phyloP scores from a whole-genome alignment of 1,284 basidiomycete species.

The Irpex sp. region DNA sequence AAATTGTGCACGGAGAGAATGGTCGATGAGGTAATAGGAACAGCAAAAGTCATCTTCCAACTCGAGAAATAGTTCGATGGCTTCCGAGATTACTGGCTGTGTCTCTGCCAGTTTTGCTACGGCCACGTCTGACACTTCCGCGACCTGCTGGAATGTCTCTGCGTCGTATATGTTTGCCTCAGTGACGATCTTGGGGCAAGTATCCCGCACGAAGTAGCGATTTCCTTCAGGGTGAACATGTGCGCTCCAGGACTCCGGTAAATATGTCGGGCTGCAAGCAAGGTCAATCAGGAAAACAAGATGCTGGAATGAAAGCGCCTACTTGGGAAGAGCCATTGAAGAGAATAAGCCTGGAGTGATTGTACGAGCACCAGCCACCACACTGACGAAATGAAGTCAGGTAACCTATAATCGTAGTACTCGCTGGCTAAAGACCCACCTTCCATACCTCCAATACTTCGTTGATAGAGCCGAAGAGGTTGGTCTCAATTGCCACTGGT shows the following conservation, averaged over 20 bases:
- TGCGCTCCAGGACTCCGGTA: slow-evolving; percentile 20
- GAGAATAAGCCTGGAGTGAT: not conserved
- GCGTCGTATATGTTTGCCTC: slow-evolving; percentile 19
- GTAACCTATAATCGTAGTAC: not conserved
- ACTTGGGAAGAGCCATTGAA: not conserved
- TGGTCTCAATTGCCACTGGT: not conserved
- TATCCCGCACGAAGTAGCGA: slow-evolving; percentile 19
- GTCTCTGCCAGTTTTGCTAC: slow-evolving; percentile 9
- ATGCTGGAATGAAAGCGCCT: not conserved
- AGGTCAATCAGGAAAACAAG: not conserved
- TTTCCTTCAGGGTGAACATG: slow-evolving; percentile 27
- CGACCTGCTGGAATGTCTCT: slow-evolving; percentile 13
- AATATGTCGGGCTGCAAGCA: slow-evolving; percentile 18
- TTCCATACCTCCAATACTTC: not conserved
- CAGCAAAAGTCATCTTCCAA: slow-evolving; percentile 12
- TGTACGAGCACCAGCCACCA: not conserved
- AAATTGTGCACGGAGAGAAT: slow-evolving; percentile 20
- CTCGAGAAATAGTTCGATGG: slow-evolving; percentile 24
- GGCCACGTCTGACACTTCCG: slow-evolving; percentile 12
- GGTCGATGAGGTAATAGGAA: slow-evolving; percentile 31
- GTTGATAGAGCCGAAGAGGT: not conserved
- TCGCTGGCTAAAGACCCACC: not conserved
- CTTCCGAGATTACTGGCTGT: slow-evolving; percentile 13
- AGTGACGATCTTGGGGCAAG: slow-evolving; percentile 19
- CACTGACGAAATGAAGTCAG: not conserved